Evolutionary conservation across 495 filamentous ascomycete species (phyloP), one percentile per base, ranked within the genome.

Genomic region (Aspergillus biplanus): DNA sequence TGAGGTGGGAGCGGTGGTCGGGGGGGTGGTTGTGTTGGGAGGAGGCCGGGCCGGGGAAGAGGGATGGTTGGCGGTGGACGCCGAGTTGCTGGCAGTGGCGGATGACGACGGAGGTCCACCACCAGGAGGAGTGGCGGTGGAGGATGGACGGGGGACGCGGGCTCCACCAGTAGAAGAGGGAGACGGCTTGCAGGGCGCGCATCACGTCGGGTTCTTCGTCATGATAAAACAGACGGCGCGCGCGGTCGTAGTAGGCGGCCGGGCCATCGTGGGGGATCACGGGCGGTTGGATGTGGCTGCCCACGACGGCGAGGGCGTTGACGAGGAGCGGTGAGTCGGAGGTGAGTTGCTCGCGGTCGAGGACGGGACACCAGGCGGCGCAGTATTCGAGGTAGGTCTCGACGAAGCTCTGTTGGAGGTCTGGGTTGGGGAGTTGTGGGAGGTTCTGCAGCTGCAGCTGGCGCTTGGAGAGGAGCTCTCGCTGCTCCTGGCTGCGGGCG

Each of bases 111-210:
- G 71, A 71, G 0, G 74, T 75, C 74, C 74, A 77, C 74, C 74
- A 77, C 74, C 74, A 77, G 12, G 74, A 75, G 3, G 73, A 74
- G 63, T 77, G 69, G 6, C 74, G 74, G 34, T 71, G 71, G 15
- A 74, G 71, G 13, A 67, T 59, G 3, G 74, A 65, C 12, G 67
- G 66, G 2, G 73, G 66, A 1, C 73, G 73, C 13, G 74, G 74
- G 15, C 72, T 74, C 74, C 74, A 77, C 74, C 74, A 77, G 62
- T 77, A 77, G 56, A 74, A 72, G 9, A 77, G 64, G 4, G 73
- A 65, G 13, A 77, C 64, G 9, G 73, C 71, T 58, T 77, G 71
- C 0, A 77, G 44, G 3, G 68, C 69, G 9, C 65, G 64, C 39
- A 74, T 54, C 0, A 72, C 67, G 61, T 70, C 64, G 7, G 74